Evolutionary conservation across 176 grass and related monocot genomes (phyloP), one percentile per base, ranked within the genome.

Genomic region (Poa pratensis): DNA sequence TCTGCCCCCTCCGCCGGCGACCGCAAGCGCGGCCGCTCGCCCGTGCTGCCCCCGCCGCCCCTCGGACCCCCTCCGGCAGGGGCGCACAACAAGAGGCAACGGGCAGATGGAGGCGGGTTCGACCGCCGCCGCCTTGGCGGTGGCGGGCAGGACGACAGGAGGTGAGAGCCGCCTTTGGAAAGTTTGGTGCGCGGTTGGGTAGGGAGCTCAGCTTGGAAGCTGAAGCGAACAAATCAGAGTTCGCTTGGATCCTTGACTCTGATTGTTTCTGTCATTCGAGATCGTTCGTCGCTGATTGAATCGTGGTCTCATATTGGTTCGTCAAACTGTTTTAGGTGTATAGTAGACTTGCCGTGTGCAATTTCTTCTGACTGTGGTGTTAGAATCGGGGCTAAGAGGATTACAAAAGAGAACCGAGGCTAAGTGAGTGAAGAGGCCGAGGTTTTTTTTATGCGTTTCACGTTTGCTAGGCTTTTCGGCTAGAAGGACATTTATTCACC

Each of bases 51-150:
- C 20, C 93, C 90, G 24, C 93, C 96, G 22, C 91, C 91, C 0
- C 76, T 91, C 7, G 87, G 87, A 2, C 87, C 88, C 1, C 94
- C 90, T 60, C 92, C 88, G 13, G 61, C 84, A 26, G 83, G 72
- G 51, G 67, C 32, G 58, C 89, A 87, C 20, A 59, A 53, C 51
- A 99, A 96, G 83, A 82, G 93, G 84, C 67, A 89, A 4, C 87
- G 96, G 42, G 83, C 94, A 32, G 89, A 85, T 2, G 88, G 88
- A 2, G 90, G 91, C 4, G 96, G 96, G 10, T 99, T 95, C 28
- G 91, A 99, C 77, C 88, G 93, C 52, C 90, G 96, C 79, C 88
- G 96, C 18, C 91, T 92, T 57, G 89, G 95, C 49, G 87, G 91
- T 50, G 88, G 95, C 59, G 89, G 67, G 5, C 89, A 80, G 30